Base-by-base conservation (phyloP, 345 rosid genomes). In the Pistacia integerrima region DNA sequence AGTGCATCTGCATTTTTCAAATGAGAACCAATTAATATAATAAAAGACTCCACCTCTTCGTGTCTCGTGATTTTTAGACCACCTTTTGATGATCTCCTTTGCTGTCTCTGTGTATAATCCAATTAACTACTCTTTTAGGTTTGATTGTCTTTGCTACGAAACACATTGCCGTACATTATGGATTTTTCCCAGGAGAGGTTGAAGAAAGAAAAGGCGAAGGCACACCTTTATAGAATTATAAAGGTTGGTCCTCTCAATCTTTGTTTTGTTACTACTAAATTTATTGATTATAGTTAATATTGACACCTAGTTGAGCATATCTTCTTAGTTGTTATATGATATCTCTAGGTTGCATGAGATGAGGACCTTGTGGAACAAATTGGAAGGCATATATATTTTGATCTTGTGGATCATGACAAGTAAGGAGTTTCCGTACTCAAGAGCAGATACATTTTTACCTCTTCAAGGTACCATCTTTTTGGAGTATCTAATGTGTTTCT, bases 391-490 rank as follows among this genome's bases (percentile, higher is more conserved):
- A 86, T 92, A 76, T 92, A 85, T 83, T 96, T 93, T 88, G 99
- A 93, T 80, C 98, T 96, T 74, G 97, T 96, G 74, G 95, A 92
- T 83, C 99, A 92, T 82, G 97, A 93, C 81, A 96, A 88, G 97
- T 96, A 41, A 90, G 84, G 72, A 91, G 90, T 80, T 96, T 96
- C 75, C 97, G 97, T 28, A 85, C 92, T 79, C 98, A 89, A 78
- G 93, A 96, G 82, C 94, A 96, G 82, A 88, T 84, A 64, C 82
- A 87, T 52, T 96, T 96, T 80, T 85, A 77, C 80, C 69, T 72
- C 67, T 96, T 96, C 84, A 96, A 96, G 98, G 99, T 96, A 85
- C 67, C 64, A 11, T 44, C 55, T 20, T 46, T 69, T 9, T 22
- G 5, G 28, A 60, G 22, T 30, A 22, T 30, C n/a, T 5, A 9